Evolutionary conservation across 768 basidiomycete species (phyloP).

Genomic region (Rhizopogon vulgaris): DNA sequence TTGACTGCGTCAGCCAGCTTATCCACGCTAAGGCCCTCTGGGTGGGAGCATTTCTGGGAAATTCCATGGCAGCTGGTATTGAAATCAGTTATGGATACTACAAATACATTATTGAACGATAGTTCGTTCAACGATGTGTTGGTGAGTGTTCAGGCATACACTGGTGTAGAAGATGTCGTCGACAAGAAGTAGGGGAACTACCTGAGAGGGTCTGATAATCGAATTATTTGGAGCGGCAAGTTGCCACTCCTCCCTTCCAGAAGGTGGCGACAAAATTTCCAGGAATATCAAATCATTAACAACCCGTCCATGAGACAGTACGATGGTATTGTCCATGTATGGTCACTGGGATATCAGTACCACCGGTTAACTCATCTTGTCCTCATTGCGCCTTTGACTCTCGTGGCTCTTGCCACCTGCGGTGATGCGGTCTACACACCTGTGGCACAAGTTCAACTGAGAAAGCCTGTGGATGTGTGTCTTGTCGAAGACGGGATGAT

Average conservation of each 20-base stretch:
- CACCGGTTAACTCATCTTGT: neutral
- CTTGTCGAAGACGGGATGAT: neutral
- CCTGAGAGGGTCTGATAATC: neutral
- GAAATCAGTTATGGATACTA: neutral
- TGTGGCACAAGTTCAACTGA: neutral
- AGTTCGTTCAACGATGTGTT: neutral
- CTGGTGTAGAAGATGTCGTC: neutral
- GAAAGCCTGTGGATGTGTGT: neutral
- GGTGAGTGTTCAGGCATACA: neutral
- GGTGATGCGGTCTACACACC: neutral
- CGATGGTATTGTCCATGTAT: neutral
- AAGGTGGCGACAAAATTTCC: neutral
- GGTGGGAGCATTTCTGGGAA: too few relatives aligned
- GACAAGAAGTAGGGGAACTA: neutral
- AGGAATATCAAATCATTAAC: neutral
- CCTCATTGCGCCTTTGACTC: neutral
- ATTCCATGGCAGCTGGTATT: neutral
- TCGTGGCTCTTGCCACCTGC: neutral
- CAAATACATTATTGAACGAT: neutral
- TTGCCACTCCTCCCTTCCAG: neutral
- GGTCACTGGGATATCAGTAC: neutral
- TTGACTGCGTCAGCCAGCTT: constrained; percentile 17
- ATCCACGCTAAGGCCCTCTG: constrained; percentile 19
- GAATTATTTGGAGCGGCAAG: neutral
- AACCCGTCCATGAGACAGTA: neutral